These are phyloP conservation scores for Fagopyrum esculentum DNA, from an alignment of 148 eudicot species.

Conservation along the genomic window DNA sequence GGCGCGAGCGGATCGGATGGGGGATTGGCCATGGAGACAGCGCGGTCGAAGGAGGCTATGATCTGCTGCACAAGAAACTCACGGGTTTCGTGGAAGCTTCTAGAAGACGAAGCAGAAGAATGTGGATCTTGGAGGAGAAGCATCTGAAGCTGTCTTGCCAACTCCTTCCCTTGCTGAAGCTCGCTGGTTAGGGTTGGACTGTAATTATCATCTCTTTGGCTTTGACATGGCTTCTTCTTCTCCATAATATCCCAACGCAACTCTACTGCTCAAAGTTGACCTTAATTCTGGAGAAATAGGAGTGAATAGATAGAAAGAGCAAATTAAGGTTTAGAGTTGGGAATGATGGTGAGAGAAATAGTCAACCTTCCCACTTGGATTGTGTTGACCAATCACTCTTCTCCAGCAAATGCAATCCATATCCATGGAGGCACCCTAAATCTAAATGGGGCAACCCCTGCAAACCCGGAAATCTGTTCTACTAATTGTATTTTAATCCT, in stretches of 20 bases:
- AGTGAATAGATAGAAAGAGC: no score
- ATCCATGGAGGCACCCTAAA: not conserved
- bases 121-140: not conserved
- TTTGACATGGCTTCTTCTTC: not conserved
- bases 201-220: not conserved
- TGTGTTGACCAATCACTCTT: not conserved
- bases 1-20: not conserved
- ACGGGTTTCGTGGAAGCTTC: not conserved
- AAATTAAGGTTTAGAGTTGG: no score
- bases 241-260: not conserved
- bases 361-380: not conserved
- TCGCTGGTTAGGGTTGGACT: not conserved
- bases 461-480: not conserved
- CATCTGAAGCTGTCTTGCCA: constrained; percentile 11
- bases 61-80: not conserved
- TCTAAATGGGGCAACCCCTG: not conserved
- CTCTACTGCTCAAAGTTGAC: not conserved
- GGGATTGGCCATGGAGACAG: constrained; percentile 1
- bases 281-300: not conserved
- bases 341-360: no score
- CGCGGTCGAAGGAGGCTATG: constrained; percentile 10
- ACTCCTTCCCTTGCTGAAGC: constrained; percentile 5
- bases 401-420: not conserved
- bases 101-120: not conserved
- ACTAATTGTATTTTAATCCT: not conserved